phyloP scores from a whole-genome alignment of 768 basidiomycete species.

The Tricholoma flavovirens region DNA sequence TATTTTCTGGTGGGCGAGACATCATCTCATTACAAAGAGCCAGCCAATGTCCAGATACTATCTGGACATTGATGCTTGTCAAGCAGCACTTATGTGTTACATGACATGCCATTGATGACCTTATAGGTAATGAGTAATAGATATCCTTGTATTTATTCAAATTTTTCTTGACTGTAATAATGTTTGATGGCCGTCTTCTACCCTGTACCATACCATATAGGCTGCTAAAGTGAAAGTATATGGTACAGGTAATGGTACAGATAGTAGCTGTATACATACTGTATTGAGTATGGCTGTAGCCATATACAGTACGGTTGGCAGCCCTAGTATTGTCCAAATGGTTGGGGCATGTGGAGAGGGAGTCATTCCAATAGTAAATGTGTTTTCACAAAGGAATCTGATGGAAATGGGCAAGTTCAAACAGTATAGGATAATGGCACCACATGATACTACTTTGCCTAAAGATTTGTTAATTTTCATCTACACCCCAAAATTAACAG shows the following conservation, averaged over 20 bases:
- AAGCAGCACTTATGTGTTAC: too few relatives aligned
- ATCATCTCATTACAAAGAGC: conserved; percentile 9
- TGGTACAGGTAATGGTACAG: not conserved
- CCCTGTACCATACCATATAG: too few relatives aligned
- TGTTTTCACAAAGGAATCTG: too few relatives aligned
- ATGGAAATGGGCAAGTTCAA: too few relatives aligned
- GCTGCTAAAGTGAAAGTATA: not conserved
- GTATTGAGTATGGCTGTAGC: not conserved
- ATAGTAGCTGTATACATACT: too few relatives aligned
- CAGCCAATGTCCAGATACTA: conserved; percentile 10
- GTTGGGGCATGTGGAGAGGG: too few relatives aligned
- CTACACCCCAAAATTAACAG: not conserved
- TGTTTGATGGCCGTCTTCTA: not conserved
- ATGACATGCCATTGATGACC: too few relatives aligned
- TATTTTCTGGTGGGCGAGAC: too few relatives aligned
- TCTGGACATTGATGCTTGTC: conserved; percentile 2
- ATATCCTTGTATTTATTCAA: not conserved
- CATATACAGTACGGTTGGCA: not conserved
- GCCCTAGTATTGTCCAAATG: too few relatives aligned
- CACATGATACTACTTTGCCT: not conserved
- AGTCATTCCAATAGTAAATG: too few relatives aligned
- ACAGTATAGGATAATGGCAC: conserved; percentile 7
- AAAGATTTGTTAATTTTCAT: too few relatives aligned
- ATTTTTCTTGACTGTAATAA: not conserved
- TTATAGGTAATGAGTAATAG: not conserved